A percentile compares a stretch with the other conserved stretches of the same genome.
Evolutionary conservation across 2,329 filamentous ascomycete species (phyloP).

Genomic region (Hymenoscyphus linearis): DNA sequence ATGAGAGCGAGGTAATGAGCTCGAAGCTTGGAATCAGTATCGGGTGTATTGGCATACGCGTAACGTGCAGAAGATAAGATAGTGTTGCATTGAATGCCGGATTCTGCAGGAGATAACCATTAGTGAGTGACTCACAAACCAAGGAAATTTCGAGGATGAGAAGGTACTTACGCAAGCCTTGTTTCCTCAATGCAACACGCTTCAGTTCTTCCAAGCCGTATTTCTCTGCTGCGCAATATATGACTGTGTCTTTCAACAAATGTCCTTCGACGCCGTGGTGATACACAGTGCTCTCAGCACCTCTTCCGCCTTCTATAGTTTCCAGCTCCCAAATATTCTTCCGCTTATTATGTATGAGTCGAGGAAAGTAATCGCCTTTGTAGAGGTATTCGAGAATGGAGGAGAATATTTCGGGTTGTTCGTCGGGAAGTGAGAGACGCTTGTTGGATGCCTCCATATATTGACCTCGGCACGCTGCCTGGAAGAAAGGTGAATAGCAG

Average conservation of each 20-base stretch:
- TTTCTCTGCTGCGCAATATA: conserved; percentile 89
- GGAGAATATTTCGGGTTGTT: conserved; percentile 90
- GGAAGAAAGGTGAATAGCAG: conserved; percentile 78
- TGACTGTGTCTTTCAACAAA: conserved; percentile 84
- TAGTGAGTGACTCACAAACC: not conserved
- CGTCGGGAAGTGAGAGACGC: conserved; percentile 66
- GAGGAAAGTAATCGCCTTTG: conserved; percentile 58
- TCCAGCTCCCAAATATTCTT: conserved; percentile 87
- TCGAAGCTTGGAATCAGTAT: conserved; percentile 86
- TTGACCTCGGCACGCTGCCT: conserved; percentile 63
- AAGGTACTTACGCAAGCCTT: conserved; percentile 55
- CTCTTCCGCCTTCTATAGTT: conserved; percentile 43
- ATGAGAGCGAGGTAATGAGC: conserved; percentile 97
- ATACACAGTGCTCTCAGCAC: conserved; percentile 71
- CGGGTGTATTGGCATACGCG: conserved; percentile 91
- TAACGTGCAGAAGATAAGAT: conserved; percentile 91
- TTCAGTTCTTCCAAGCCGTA: conserved; percentile 92
- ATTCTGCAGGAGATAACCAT: conserved; percentile 4
- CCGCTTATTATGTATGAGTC: conserved; percentile 80
- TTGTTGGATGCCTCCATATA: conserved; percentile 71
- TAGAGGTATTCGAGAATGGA: conserved; percentile 94
- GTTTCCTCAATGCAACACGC: conserved; percentile 85
- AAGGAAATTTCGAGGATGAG: not conserved
- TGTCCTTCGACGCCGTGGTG: conserved; percentile 68
- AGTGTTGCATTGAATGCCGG: conserved; percentile 81